Evolutionary conservation across 2,329 filamentous ascomycete genomes (phyloP).

Genomic region (Pestalotiopsis sp.): DNA sequence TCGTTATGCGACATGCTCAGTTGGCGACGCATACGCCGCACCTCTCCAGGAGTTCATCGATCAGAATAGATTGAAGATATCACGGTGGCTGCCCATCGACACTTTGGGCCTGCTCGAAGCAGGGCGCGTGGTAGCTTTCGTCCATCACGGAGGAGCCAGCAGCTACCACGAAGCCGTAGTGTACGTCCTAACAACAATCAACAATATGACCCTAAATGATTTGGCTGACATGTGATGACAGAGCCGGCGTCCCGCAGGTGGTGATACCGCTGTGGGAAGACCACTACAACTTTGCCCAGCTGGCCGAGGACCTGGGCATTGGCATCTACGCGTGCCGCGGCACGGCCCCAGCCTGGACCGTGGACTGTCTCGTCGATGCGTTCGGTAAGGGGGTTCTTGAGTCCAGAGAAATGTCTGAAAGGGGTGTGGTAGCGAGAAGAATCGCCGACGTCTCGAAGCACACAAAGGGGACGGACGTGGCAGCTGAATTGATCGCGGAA

Average conservation of each 20-base stretch:
- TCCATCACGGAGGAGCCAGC: slow-evolving; percentile 14
- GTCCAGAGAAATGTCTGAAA: not conserved
- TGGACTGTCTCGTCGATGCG: slow-evolving; percentile 28
- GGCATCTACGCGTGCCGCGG: slow-evolving; percentile 9
- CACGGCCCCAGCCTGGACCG: slow-evolving; percentile 23
- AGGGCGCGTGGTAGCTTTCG: slow-evolving; percentile 6
- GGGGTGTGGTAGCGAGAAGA: not conserved
- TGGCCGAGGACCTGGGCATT: slow-evolving; percentile 11
- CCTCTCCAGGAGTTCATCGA: not conserved
- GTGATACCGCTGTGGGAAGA: slow-evolving; percentile 12
- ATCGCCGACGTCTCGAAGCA: not conserved
- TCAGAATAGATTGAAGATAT: not conserved
- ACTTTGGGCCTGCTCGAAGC: slow-evolving; percentile 7
- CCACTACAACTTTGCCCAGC: slow-evolving; percentile 13
- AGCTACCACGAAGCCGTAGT: slow-evolving; percentile 13
- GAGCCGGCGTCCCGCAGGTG: slow-evolving; percentile 13
- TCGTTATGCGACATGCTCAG: not conserved
- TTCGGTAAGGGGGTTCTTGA: not conserved
- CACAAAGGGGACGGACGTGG: slow-evolving; percentile 5
- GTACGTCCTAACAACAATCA: not conserved
- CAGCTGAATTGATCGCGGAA: slow-evolving; percentile 7
- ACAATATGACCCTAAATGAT: too few relatives aligned
- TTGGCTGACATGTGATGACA: not conserved
- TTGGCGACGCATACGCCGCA: not conserved
- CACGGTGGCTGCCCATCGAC: slow-evolving; percentile 10